Evolutionary conservation across 768 basidiomycete species (phyloP).

Genomic region (Termitomyces sp.): DNA sequence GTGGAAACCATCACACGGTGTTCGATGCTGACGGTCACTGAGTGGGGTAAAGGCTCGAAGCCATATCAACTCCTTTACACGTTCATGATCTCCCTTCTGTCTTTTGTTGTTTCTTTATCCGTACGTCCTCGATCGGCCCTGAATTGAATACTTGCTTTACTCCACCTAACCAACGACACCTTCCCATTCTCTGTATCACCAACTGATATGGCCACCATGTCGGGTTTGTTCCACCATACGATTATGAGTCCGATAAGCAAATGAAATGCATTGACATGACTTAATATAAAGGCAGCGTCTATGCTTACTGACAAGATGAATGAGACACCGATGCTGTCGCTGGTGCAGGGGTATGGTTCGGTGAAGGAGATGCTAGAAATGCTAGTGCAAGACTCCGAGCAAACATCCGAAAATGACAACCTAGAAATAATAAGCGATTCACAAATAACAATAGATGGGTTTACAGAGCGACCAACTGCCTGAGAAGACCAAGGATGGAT

Average conservation of each 20-base stretch:
- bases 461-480: too few species aligned
- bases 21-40: slow-evolving; percentile 68
- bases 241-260: neutral
- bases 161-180: neutral
- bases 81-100: neutral
- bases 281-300: too few species aligned
- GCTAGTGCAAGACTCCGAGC: too few species aligned
- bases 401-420: too few species aligned
- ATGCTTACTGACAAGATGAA: too few species aligned
- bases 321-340: too few species aligned
- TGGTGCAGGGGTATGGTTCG: too few species aligned
- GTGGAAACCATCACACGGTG: slow-evolving; percentile 52
- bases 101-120: neutral
- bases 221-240: slow-evolving; percentile 2
- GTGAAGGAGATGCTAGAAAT: too few species aligned
- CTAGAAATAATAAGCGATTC: too few species aligned
- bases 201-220: neutral
- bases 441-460: too few species aligned
- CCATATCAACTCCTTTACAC: neutral
- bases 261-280: too few species aligned
- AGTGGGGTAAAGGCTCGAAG: neutral
- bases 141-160: neutral
- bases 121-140: neutral
- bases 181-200: neutral
- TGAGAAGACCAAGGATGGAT: too few species aligned